Evolutionary conservation across 176 grass and related monocot genomes (phyloP).

Genomic region (Oryza meridionalis): DNA sequence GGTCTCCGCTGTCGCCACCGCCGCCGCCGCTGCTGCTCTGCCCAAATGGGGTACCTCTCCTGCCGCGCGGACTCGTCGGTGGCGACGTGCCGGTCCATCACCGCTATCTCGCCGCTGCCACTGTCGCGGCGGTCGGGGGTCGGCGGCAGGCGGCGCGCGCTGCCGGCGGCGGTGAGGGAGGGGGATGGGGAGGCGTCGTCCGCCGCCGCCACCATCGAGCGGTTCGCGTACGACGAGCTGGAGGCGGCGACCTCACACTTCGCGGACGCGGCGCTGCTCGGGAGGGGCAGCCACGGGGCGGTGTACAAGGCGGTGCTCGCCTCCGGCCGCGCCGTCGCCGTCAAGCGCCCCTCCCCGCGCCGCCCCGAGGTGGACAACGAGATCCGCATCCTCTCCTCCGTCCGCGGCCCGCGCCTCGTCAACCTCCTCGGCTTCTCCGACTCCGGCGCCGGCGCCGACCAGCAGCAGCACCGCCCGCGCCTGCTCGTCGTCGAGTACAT

Average conservation of each 20-base stretch:
- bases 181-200: background rate
- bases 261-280: slow-evolving; percentile 72
- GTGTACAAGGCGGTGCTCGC: slow-evolving; percentile 92
- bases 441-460: slow-evolving; percentile 43
- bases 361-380: slow-evolving; percentile 99
- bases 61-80: slow-evolving; percentile 95
- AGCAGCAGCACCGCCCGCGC: slow-evolving; percentile 26
- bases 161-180: background rate
- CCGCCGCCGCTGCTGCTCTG: too few species aligned
- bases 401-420: slow-evolving; percentile 77
- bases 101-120: slow-evolving; percentile 63
- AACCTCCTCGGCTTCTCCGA: slow-evolving; percentile 89
- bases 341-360: slow-evolving; percentile 90
- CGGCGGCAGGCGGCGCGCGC: background rate
- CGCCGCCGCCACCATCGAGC: slow-evolving; percentile 37
- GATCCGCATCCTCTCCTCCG: slow-evolving; percentile 82
- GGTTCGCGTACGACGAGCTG: slow-evolving; percentile 80
- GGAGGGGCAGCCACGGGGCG: slow-evolving; percentile 88
- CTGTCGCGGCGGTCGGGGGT: slow-evolving; percentile 37
- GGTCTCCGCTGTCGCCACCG: background rate
- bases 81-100: slow-evolving; percentile 84
- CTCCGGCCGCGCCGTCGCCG: slow-evolving; percentile 75
- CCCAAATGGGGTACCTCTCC: slow-evolving; percentile 90
- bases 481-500: slow-evolving; percentile 94
- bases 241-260: slow-evolving; percentile 81